phyloP scores from a whole-genome alignment of 1,284 basidiomycete species.

The Porodaedalea pini region DNA sequence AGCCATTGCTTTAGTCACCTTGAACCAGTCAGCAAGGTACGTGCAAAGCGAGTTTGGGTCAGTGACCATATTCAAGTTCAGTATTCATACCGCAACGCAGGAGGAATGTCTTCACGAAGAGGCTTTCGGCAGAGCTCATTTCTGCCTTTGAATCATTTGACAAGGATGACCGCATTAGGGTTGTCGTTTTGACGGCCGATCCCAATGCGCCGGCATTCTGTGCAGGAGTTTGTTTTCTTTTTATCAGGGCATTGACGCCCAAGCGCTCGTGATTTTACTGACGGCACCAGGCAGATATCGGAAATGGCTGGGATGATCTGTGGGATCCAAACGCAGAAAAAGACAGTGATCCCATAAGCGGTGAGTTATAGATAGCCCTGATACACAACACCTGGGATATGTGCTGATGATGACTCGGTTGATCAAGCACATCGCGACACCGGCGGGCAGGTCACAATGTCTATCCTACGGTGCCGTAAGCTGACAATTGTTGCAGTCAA shows the following conservation, averaged over 20 bases:
- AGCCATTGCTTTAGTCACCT: slow-evolving; percentile 38
- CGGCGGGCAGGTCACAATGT: slow-evolving; percentile 45
- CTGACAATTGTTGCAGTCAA: slow-evolving; percentile 56
- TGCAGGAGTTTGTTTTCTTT: slow-evolving; percentile 41
- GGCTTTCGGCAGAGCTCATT: slow-evolving; percentile 38
- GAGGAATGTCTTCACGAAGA: slow-evolving; percentile 41
- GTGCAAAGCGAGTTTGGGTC: slow-evolving; percentile 21
- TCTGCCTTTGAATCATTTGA: slow-evolving; percentile 45
- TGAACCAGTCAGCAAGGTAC: slow-evolving; percentile 46
- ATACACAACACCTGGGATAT: too few relatives aligned
- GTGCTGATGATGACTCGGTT: too few relatives aligned
- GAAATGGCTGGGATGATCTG: slow-evolving; percentile 38
- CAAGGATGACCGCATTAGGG: slow-evolving; percentile 49
- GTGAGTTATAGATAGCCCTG: neutral
- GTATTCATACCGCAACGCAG: slow-evolving; percentile 28
- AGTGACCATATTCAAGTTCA: neutral
- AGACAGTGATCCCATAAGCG: slow-evolving; percentile 41
- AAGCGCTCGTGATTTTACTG: neutral
- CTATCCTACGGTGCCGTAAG: slow-evolving; percentile 51
- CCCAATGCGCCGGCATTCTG: slow-evolving; percentile 50
- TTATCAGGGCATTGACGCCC: neutral
- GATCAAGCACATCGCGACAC: slow-evolving; percentile 44
- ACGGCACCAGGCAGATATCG: slow-evolving; percentile 45
- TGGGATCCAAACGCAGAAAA: slow-evolving; percentile 38
- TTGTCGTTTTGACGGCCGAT: slow-evolving; percentile 49